Conservation (phyloP, 495 filamentous ascomycete genomes). For the Patellaria atrata region DNA sequence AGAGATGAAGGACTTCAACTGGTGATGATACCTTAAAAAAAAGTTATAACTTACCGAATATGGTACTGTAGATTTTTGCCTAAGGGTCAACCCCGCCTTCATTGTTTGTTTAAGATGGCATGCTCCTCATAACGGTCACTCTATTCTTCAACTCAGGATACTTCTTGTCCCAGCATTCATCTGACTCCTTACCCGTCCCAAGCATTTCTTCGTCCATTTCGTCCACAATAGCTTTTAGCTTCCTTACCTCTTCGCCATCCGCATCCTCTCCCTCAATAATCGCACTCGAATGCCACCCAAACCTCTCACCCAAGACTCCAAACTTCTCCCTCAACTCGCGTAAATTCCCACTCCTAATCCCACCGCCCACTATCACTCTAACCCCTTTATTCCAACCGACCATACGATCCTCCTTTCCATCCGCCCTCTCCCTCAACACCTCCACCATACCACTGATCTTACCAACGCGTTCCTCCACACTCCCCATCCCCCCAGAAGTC, state of each 20-base stretch:
- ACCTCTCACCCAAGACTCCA: slow-evolving; percentile 10
- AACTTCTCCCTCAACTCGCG: slow-evolving; percentile 19
- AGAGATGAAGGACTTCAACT: no score
- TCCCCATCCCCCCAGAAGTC: slow-evolving; percentile 32
- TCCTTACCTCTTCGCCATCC: slow-evolving; percentile 10
- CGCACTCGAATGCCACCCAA: slow-evolving; percentile 33
- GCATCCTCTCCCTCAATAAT: slow-evolving; percentile 13
- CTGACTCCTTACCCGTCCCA: no score
- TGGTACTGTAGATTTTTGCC: no score
- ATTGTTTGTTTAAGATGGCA: no score
- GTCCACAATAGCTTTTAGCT: slow-evolving; percentile 1
- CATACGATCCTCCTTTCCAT: no score
- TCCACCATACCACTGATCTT: slow-evolving; percentile 14
- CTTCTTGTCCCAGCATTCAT: no score
- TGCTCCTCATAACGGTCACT: no score
- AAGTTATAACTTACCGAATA: no score
- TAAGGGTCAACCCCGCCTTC: no score
- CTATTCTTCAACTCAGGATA: no score
- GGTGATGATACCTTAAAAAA: no score
- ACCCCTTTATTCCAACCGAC: no score
- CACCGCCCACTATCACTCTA: slow-evolving; percentile 28
- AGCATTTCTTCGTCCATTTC: background rate
- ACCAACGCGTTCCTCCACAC: slow-evolving; percentile 14
- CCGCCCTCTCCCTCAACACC: slow-evolving; percentile 3
- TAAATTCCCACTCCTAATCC: slow-evolving; percentile 30